phyloP scores from a whole-genome alignment of 495 filamentous ascomycete species.

The Penicillium roqueforti region DNA sequence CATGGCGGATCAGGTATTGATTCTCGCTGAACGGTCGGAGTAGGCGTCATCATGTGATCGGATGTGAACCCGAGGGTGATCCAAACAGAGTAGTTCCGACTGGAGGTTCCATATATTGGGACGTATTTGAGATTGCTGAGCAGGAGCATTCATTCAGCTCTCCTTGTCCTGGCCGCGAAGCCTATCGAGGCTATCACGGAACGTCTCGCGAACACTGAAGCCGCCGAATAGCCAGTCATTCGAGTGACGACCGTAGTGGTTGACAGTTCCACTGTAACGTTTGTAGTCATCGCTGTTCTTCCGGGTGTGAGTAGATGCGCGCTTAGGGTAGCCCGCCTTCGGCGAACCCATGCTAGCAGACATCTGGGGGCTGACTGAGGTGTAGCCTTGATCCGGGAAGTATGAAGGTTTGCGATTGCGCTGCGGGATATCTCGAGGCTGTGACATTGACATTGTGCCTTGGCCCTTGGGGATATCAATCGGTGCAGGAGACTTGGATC shows the following conservation, averaged over 20 bases:
- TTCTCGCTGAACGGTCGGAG: not conserved
- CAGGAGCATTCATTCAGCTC: slow-evolving; percentile 15
- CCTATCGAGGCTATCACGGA: slow-evolving; percentile 47
- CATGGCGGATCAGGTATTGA: not conserved
- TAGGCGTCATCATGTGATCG: not conserved
- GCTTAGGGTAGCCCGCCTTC: slow-evolving; percentile 18
- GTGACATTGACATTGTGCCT: slow-evolving; percentile 16
- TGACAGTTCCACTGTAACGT: slow-evolving; percentile 40
- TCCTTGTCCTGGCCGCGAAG: slow-evolving; percentile 39
- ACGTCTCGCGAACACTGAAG: slow-evolving; percentile 45
- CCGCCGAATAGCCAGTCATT: slow-evolving; percentile 50
- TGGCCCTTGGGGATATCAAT: slow-evolving; percentile 17
- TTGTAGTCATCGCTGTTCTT: slow-evolving; percentile 36
- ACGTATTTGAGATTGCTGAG: not conserved
- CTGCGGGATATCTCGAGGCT: slow-evolving; percentile 23
- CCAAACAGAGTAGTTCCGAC: not conserved
- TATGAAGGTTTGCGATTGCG: slow-evolving; percentile 15
- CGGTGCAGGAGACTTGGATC: slow-evolving; percentile 20
- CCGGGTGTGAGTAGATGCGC: slow-evolving; percentile 18
- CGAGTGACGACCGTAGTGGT: slow-evolving; percentile 46
- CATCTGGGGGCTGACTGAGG: slow-evolving; percentile 24
- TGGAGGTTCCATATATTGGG: not conserved
- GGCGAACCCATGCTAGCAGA: slow-evolving; percentile 16
- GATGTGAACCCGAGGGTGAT: not conserved
- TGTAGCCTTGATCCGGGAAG: slow-evolving; percentile 14